Evolutionary conservation across 2,329 filamentous ascomycete genomes (phyloP).

Genomic region (Epichloe glyceriae): DNA sequence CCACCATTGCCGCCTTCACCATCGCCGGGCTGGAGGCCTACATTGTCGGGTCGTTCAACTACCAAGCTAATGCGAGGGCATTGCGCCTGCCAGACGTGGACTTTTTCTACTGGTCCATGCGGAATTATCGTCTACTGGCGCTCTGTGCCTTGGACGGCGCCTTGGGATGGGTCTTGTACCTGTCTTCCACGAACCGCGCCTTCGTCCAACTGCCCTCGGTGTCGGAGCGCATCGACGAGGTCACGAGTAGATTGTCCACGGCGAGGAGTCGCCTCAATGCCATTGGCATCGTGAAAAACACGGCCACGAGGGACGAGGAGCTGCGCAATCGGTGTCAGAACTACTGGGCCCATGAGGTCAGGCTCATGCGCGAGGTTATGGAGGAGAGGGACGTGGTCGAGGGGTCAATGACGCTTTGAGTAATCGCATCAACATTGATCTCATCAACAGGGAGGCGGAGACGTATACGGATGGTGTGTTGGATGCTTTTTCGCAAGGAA

Average conservation of each 20-base stretch:
- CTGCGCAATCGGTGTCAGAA: constrained; percentile 51
- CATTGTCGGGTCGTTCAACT: constrained; percentile 49
- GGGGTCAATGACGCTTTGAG: constrained; percentile 53
- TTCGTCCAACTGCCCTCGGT: constrained; percentile 50
- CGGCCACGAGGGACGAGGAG: constrained; percentile 57
- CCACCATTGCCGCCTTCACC: constrained; percentile 48
- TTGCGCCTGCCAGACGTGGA: constrained; percentile 51
- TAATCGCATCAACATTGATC: constrained; percentile 48
- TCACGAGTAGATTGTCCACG: constrained; percentile 41
- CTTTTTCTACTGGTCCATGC: constrained; percentile 58
- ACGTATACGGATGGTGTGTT: constrained; percentile 37
- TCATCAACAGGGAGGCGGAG: constrained; percentile 51
- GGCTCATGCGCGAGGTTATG: constrained; percentile 60
- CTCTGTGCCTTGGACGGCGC: constrained; percentile 52
- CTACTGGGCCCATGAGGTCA: constrained; percentile 74
- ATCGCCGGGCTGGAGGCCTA: constrained; percentile 55
- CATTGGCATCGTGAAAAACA: constrained; percentile 67
- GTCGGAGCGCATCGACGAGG: constrained; percentile 52
- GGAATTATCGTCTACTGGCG: constrained; percentile 46
- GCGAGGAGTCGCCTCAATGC: constrained; percentile 57
- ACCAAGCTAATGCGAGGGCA: constrained; percentile 50
- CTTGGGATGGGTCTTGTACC: constrained; percentile 55
- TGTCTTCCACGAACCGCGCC: constrained; percentile 68
- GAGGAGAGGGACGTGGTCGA: constrained; percentile 65
- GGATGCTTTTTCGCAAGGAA: constrained; percentile 14